Percentiles rank a stretch among this genome's conserved stretches.
These are phyloP conservation scores for Fragaria ananassa DNA, from an alignment of 306 rosid genomes.

Conservation along the genomic window DNA sequence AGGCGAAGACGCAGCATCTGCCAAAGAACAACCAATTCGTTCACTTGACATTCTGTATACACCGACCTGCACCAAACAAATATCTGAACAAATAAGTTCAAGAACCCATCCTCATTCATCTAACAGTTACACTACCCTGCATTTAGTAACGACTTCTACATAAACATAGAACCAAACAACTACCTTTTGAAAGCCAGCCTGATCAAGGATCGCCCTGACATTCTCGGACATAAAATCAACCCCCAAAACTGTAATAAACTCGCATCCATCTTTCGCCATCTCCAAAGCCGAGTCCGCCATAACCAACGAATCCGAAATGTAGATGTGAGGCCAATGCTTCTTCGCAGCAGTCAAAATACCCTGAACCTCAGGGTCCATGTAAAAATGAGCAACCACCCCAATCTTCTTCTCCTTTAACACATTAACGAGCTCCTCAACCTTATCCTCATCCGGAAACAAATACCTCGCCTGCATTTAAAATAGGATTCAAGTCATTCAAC, in stretches of 20 bases:
- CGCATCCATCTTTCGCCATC: slow-evolving; percentile 89
- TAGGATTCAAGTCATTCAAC: slow-evolving; percentile 19
- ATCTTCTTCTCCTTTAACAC: slow-evolving; percentile 80
- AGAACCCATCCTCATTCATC: slow-evolving; percentile 9
- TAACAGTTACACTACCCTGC: neutral
- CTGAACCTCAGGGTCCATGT: slow-evolving; percentile 99
- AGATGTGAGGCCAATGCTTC: slow-evolving; percentile 93
- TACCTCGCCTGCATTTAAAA: slow-evolving; percentile 74
- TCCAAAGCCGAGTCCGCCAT: slow-evolving; percentile 93
- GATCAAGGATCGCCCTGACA: slow-evolving; percentile 98
- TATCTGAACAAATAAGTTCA: slow-evolving; percentile 18
- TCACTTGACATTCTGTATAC: slow-evolving; percentile 92
- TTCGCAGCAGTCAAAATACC: slow-evolving; percentile 91
- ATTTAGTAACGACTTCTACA: slow-evolving; percentile 7
- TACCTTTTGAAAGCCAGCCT: slow-evolving; percentile 84
- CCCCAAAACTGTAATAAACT: slow-evolving; percentile 79
- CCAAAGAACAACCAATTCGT: slow-evolving; percentile 87
- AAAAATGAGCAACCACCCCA: slow-evolving; percentile 95
- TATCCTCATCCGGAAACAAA: slow-evolving; percentile 58
- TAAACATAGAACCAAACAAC: slow-evolving; percentile 12
- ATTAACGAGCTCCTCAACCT: slow-evolving; percentile 59
- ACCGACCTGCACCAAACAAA: slow-evolving; percentile 59
- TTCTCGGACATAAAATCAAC: slow-evolving; percentile 99
- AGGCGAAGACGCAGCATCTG: slow-evolving; percentile 85
- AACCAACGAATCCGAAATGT: slow-evolving; percentile 94